phyloP scores from a whole-genome alignment of 2,329 filamentous ascomycete species.

The Chrysosporium queenslandicum region DNA sequence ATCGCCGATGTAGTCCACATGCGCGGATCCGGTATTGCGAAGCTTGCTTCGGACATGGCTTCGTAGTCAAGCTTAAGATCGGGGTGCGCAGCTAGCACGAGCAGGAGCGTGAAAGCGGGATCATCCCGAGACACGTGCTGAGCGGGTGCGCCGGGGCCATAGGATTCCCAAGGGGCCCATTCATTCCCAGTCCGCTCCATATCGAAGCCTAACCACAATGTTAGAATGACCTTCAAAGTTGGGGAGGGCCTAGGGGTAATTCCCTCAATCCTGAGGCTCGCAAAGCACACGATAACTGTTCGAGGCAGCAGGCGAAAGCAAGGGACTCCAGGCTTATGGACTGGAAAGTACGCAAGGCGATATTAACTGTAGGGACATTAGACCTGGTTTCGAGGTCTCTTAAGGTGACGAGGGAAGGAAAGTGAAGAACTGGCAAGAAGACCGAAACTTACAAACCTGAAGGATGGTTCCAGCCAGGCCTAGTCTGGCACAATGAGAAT shows the following conservation, averaged over 20 bases:
- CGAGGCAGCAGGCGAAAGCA: neutral
- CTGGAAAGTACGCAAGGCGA: neutral
- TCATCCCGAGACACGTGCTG: constrained; percentile 8
- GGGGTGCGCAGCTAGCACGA: constrained; percentile 7
- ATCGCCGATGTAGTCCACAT: constrained; percentile 5
- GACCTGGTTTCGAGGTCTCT: neutral
- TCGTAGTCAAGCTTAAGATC: constrained; percentile 7
- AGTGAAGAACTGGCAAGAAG: neutral
- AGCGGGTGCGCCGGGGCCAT: neutral
- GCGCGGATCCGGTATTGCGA: constrained; percentile 4
- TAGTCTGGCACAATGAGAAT: neutral
- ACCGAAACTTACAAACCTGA: neutral
- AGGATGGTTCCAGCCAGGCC: neutral
- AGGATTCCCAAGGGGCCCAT: neutral
- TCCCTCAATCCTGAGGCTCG: neutral
- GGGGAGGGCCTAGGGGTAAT: neutral
- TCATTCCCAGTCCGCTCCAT: neutral
- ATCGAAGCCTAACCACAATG: neutral
- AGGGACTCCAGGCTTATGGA: neutral
- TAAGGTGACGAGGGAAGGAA: neutral
- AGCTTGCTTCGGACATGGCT: constrained; percentile 10
- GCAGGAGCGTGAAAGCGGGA: constrained; percentile 6
- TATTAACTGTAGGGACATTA: neutral
- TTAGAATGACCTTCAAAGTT: neutral
- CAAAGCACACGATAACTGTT: neutral